Base-by-base conservation (phyloP, 2,329 filamentous ascomycete species). In the Talaromyces verruculosus region DNA sequence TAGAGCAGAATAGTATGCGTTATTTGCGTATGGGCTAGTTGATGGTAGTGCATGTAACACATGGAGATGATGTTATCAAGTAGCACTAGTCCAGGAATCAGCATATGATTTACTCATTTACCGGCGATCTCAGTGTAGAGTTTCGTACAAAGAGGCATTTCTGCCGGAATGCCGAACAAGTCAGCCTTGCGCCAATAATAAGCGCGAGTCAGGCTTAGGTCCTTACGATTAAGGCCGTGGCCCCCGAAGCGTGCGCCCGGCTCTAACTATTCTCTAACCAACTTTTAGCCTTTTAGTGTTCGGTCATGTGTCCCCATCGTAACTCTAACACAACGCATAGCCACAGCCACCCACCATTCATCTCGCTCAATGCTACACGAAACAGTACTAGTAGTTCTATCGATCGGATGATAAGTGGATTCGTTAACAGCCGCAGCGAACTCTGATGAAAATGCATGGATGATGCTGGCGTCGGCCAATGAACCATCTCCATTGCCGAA, bases 111-210 rank as follows among this genome's bases (percentile, higher is more conserved):
- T 28, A 37, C 25, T 17, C 7, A 43, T 60, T 25, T 28, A 37
- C 25, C 37, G 15, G 57, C 57, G 10, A 43, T 43, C 15, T 60
- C 57, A 45, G n/a, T 17, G 53, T 11, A 19, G 11, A 45, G 25
- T 19, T 30, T 19, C n/a, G 53, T 33, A 37, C 2, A 19, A 25
- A 15, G 53, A 57, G 53, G 53, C 53, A 25, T 22, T 8, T 57
- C n/a, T 57, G 53, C 19, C 33, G 53, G 53, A 30, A n/a, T 53
- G 28, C 49, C 28, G 55, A 58, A 30, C 57, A 45, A 43, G 15
- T 60, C 57, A 60, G 57, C 57, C 57, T 60, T 39, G 57, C 15
- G 37, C 17, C 30, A 57, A 37, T 57, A 58, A 22, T 39, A 58
- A 37, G 37, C 28, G 53, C 47, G 47, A 51, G 22, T 17, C 51